Base-by-base conservation (phyloP, 345 rosid species). In the Eutrema yunnanense region DNA sequence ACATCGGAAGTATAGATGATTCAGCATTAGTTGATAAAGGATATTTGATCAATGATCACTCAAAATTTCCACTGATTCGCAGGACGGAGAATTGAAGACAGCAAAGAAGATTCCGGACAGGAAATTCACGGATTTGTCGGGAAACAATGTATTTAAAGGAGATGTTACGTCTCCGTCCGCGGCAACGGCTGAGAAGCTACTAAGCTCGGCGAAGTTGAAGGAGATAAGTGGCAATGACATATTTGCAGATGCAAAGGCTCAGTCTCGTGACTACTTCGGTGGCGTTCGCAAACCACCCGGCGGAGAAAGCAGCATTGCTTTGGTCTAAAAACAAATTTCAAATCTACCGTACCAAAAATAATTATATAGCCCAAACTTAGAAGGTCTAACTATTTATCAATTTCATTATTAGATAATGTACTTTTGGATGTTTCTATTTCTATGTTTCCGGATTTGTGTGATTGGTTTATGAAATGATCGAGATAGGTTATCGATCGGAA, bases 211-310 rank as follows among this genome's bases (percentile, higher is more conserved):
- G 9, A 93, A 93, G 69, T 74, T 85, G 79, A 83, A 78, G 48
- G 98, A 93, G 84, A 93, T 93, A 55, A 90, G 90, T 2, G 96
- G 98, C 22, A 90, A 70, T 58, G 81, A 93, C 80, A 93, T 93
- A 69, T 93, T 93, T 71, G 87, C 87, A 0, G 98, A 93, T 63
- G 98, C 87, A 51, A 93, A 93, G 81, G 85, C 58, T 8, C 90
- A 90, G 80, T 80, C 90, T 61, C 85, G 97, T 67, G 97, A 93
- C 82, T 93, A 85, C 85, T 76, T 90, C 6, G 98, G 98, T 1
- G 98, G 98, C 0, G 91, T 93, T 13, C 98, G 98, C 73, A 93
- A 90, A 81, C 98, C 98, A 67, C 98, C 98, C 0, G 98, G 98
- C 0, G 97, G 98, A 1, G 96, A 93, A 84, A 93, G 97, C 86